Evolutionary conservation across 2,329 filamentous ascomycete species (phyloP).

Genomic region (Xylaria digitata): DNA sequence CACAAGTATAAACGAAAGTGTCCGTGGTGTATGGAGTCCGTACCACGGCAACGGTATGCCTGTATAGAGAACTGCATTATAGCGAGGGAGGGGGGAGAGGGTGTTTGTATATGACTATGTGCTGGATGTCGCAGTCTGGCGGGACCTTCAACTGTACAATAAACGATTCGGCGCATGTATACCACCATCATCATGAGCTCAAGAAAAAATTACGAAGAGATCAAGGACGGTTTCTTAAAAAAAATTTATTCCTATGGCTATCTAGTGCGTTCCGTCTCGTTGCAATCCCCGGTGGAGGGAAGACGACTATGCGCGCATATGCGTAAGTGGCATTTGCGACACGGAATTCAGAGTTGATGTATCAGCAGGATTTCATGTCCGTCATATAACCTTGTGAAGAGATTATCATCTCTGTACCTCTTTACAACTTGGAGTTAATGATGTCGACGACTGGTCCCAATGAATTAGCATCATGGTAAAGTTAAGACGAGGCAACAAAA

Average conservation of each 20-base stretch:
- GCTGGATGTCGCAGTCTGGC: conserved; percentile 17
- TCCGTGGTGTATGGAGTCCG: conserved; percentile 77
- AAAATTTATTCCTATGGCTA: conserved; percentile 10
- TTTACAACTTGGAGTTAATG: conserved; percentile 67
- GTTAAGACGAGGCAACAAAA: neutral
- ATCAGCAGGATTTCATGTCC: conserved; percentile 11
- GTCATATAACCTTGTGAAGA: conserved; percentile 20
- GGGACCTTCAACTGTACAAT: conserved; percentile 29
- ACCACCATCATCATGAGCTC: conserved; percentile 28
- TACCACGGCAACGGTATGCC: conserved; percentile 71
- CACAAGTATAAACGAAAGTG: conserved; percentile 71
- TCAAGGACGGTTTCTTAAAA: conserved; percentile 6
- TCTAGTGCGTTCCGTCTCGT: conserved; percentile 1
- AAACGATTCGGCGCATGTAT: conserved; percentile 32
- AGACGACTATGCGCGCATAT: neutral
- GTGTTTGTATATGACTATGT: conserved; percentile 30
- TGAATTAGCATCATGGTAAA: conserved; percentile 19
- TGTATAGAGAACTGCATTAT: conserved; percentile 55
- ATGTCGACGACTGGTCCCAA: conserved; percentile 67
- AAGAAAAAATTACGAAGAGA: conserved; percentile 16
- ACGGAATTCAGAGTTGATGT: conserved; percentile 20
- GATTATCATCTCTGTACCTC: neutral
- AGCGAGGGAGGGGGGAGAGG: conserved; percentile 24
- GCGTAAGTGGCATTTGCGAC: conserved; percentile 17
- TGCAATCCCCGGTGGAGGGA: neutral